These are phyloP conservation scores for Pyrenochaeta sp. DNA, from an alignment of 2,329 filamentous ascomycete species.

Conservation along the genomic window DNA sequence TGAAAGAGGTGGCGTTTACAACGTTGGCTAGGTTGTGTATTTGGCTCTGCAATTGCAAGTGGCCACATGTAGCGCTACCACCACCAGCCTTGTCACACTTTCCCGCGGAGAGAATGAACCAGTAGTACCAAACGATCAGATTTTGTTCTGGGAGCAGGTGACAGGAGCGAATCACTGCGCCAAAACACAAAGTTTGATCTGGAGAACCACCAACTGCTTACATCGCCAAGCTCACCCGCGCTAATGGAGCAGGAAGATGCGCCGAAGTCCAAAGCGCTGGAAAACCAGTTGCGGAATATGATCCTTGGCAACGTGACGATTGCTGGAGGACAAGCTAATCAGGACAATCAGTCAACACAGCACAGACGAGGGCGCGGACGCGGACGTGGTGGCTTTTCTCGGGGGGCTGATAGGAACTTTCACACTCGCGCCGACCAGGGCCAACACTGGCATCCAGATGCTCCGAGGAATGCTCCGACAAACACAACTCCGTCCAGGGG, in stretches of 20 bases:
- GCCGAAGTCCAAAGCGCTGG: constrained; percentile 40
- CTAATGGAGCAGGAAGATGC: constrained; percentile 23
- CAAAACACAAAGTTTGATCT: neutral
- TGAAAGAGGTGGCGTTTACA: neutral
- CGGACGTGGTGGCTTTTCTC: constrained; percentile 23
- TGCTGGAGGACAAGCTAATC: constrained; percentile 21
- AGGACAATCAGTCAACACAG: constrained; percentile 22
- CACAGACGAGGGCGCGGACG: constrained; percentile 33
- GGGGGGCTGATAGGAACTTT: constrained; percentile 14
- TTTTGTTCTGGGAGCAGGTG: neutral
- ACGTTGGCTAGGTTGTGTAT: neutral
- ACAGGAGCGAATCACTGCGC: neutral
- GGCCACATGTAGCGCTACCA: neutral
- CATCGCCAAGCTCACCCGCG: neutral
- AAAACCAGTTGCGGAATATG: constrained; percentile 67
- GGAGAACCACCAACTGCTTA: neutral
- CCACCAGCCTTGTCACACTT: neutral
- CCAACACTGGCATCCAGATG: constrained; percentile 8
- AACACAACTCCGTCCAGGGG: constrained; percentile 8
- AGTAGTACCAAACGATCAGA: neutral
- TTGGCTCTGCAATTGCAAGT: neutral
- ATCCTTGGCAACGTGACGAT: constrained; percentile 63
- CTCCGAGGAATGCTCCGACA: constrained; percentile 4
- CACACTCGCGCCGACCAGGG: constrained; percentile 15
- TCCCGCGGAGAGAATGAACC: neutral